Evolutionary conservation across 2,329 filamentous ascomycete species (phyloP), one percentile per base, ranked within the genome.

Genomic region (Aureobasidium sp.): DNA sequence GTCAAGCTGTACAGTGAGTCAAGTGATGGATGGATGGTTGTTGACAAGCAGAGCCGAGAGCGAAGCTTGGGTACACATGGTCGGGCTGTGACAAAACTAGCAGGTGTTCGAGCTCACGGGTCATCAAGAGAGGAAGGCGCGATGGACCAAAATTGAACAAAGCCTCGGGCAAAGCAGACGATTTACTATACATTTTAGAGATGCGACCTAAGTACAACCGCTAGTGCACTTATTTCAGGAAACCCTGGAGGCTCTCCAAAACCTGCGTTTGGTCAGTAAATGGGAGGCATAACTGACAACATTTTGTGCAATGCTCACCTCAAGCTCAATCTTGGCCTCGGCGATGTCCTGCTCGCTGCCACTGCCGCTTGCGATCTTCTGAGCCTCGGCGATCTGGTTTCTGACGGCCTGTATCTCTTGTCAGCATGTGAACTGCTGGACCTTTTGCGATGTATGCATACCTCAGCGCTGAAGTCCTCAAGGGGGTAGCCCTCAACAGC

Each of bases 301-400:
- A 45, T 17, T 40, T 31, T n/a, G 74, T 74, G 73, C 70, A 65
- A 57, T 58, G 69, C 81, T 74, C 78, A 96, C 93, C 90, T 99
- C 94, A 69, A 99, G 80, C 84, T 97, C 93, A 75, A 99, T 93
- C 85, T 96, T 97, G 68, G 94, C 94, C 85, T 99, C 94, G 66
- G 93, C 93, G 78, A 97, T 89, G 73, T 97, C 94, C 79, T 91
- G 87, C 84, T 96, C 94, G 77, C 90, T 96, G 72, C 93, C 94
- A 73, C 81, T 85, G 73, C 94, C 94, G 75, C 79, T 85, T 70
- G 87, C 91, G 73, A 97, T 87, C 86, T 96, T 97, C 80, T 96
- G 90, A 67, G 92, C 91, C 81, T 99, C 94, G 64, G 89, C 79
- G 70, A 97, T 90, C 81, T 96, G 93, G 73, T 87, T 84, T 73